These are phyloP conservation scores for Begonia loranthoides DNA, from an alignment of 306 rosid species.

Conservation along the genomic window DNA sequence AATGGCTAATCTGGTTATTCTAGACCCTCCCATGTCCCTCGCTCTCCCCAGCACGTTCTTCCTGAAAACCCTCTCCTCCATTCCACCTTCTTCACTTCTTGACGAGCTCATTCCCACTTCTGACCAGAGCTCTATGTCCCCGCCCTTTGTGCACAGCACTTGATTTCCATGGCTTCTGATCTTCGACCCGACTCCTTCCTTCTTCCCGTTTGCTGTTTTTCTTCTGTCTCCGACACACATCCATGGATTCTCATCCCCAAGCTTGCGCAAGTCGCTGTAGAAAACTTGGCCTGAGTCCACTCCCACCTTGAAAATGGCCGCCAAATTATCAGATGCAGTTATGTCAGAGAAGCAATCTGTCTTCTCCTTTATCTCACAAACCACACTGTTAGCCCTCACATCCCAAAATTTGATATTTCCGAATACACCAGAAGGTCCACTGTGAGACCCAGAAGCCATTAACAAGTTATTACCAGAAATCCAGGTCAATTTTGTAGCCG, in stretches of 20 bases:
- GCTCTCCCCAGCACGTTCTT: constrained; percentile 70
- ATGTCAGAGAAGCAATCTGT: constrained; percentile 77
- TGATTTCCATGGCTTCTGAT: constrained; percentile 71
- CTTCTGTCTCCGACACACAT: constrained; percentile 52
- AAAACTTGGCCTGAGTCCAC: constrained; percentile 58
- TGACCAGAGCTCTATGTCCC: constrained; percentile 69
- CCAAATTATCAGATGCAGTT: constrained; percentile 44
- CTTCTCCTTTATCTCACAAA: constrained; percentile 62
- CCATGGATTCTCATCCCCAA: constrained; percentile 51
- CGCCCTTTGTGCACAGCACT: constrained; percentile 67
- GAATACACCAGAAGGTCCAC: constrained; percentile 78
- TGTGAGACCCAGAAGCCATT: constrained; percentile 90
- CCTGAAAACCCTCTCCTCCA: constrained; percentile 43
- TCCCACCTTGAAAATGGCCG: constrained; percentile 70
- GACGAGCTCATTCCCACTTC: constrained; percentile 45
- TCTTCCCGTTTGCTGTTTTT: constrained; percentile 45
- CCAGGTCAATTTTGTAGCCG: constrained; percentile 80
- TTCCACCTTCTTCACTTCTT: constrained; percentile 10
- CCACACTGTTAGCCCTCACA: constrained; percentile 42
- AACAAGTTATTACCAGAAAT: constrained; percentile 33
- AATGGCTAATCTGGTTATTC: constrained; percentile 46
- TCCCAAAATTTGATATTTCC: constrained; percentile 83
- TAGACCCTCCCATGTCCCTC: constrained; percentile 62
- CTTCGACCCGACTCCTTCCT: constrained; percentile 72
- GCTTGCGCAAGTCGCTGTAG: constrained; percentile 49